Conservation (phyloP, 2,329 filamentous ascomycete species). For the Cercospora sp. region DNA sequence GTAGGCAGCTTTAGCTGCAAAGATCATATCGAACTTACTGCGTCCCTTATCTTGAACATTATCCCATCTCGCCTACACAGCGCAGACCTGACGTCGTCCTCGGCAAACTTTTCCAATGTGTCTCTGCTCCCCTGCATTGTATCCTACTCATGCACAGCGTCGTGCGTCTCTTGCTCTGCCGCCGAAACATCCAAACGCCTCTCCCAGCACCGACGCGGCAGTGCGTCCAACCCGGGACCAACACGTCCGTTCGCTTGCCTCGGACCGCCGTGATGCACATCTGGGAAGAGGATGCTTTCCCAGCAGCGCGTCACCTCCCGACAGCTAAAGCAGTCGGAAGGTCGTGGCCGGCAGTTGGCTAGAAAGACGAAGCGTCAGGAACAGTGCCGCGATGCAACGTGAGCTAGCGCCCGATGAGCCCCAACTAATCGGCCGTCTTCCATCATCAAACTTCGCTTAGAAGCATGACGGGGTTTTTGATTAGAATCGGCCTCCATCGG, state of each 20-base stretch:
- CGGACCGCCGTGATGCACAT: not conserved
- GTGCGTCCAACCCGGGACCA: not conserved
- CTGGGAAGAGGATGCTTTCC: conserved; percentile 4
- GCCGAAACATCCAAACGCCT: not conserved
- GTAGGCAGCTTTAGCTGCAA: not conserved
- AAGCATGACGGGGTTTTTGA: not conserved
- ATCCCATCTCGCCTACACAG: not conserved
- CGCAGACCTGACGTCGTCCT: not conserved
- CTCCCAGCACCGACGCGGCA: not conserved
- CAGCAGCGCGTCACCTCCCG: conserved; percentile 7
- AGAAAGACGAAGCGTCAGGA: conserved; percentile 7
- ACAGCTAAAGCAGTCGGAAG: conserved; percentile 9
- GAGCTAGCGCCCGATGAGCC: conserved; percentile 6
- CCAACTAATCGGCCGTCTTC: conserved; percentile 6
- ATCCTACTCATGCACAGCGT: not conserved
- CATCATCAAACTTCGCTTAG: conserved; percentile 1
- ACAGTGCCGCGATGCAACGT: conserved; percentile 4
- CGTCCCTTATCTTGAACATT: not conserved
- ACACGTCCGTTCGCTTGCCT: not conserved
- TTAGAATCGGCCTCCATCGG: not conserved
- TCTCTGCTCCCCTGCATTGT: not conserved
- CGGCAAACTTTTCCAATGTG: not conserved
- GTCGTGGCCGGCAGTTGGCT: conserved; percentile 1
- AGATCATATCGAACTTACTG: not conserved
- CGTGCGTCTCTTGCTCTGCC: not conserved